phyloP scores from a whole-genome alignment of 2,329 filamentous ascomycete species.

The Keithomyces neogunnii region DNA sequence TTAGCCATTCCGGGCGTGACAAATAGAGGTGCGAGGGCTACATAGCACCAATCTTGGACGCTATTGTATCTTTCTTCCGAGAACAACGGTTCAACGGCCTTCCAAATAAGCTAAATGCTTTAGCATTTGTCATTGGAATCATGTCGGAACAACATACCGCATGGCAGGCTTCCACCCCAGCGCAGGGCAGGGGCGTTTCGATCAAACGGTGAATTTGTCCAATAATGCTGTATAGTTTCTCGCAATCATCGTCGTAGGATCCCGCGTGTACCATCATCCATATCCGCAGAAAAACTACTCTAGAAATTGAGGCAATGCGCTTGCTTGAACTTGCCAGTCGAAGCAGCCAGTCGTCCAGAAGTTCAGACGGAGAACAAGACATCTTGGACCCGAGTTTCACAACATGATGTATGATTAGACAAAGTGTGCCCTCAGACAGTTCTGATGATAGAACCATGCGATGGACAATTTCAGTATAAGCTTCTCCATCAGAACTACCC shows the following conservation, averaged over 20 bases:
- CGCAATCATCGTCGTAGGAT: conserved; percentile 17
- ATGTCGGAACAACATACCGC: conserved; percentile 38
- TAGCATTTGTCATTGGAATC: not conserved
- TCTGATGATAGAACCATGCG: conserved; percentile 53
- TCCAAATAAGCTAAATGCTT: conserved; percentile 65
- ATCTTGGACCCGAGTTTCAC: conserved; percentile 49
- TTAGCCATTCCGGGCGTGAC: conserved; percentile 56
- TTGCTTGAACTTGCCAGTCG: conserved; percentile 43
- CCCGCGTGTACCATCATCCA: conserved; percentile 51
- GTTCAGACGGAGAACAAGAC: conserved; percentile 34
- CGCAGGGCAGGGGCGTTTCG: conserved; percentile 40
- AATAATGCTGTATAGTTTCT: conserved; percentile 17
- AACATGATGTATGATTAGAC: conserved; percentile 58
- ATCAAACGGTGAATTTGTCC: conserved; percentile 33
- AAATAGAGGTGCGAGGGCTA: conserved; percentile 62
- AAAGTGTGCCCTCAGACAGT: conserved; percentile 56
- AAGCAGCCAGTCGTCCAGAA: conserved; percentile 57
- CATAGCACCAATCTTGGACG: conserved; percentile 61
- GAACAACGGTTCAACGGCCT: conserved; percentile 56
- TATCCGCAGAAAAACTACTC: conserved; percentile 56
- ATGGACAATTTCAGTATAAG: conserved; percentile 45
- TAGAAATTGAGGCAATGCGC: conserved; percentile 56
- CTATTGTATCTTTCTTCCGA: conserved; percentile 40
- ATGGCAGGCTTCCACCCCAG: conserved; percentile 59
- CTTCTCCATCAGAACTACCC: conserved; percentile 38